Base-by-base conservation (phyloP, 176 grass and related monocot species). In the Musa itinerans region DNA sequence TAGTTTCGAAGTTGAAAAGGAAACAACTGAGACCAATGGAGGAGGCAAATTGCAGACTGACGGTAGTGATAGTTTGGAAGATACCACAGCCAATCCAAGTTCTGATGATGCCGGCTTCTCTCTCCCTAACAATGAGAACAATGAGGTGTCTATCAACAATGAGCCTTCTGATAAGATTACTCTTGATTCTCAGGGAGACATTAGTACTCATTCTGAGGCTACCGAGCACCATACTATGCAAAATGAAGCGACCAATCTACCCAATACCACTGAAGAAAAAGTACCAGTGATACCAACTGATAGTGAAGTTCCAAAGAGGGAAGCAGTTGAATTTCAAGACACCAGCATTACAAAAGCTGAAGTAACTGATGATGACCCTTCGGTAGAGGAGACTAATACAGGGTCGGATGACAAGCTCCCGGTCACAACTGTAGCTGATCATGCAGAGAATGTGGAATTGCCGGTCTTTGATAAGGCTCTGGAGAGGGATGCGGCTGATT, bases 91-190 rank as follows among this genome's bases (percentile, higher is more conserved):
- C 49, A 19, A 63, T 34, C 57, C 8, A 73, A 73, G 69, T 58
- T 73, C 69, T 27, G 65, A 27, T 54, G 81, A 74, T 53, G 81
- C 13, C 14, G 63, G 77, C 48, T 58, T 61, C 34, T 80, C 75
- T 68, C 86, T 88, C 64, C 83, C 86, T 73, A 79, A 43, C 34
- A 43, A 76, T 69, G 83, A 88, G 67, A 81, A 81, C 69, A 83
- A 78, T 79, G 50, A 83, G 76, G 83, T 76, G 75, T 85, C 83
- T 6, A 74, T 52, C 53, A 76, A 81, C 26, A 77, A 50, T 71
- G 83, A 84, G 13, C 74, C 72, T 53, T 52, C 72, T 74, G 66
- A 69, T 69, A 89, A 73, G 34, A 27, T 63, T 77, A 75, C 67
- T 11, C 24, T 19, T 76, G 80, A 85, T 76, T 82, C 72, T 62